These are phyloP conservation scores for Cucurbita maxima DNA, from an alignment of 306 rosid genomes.

Conservation along the genomic window DNA sequence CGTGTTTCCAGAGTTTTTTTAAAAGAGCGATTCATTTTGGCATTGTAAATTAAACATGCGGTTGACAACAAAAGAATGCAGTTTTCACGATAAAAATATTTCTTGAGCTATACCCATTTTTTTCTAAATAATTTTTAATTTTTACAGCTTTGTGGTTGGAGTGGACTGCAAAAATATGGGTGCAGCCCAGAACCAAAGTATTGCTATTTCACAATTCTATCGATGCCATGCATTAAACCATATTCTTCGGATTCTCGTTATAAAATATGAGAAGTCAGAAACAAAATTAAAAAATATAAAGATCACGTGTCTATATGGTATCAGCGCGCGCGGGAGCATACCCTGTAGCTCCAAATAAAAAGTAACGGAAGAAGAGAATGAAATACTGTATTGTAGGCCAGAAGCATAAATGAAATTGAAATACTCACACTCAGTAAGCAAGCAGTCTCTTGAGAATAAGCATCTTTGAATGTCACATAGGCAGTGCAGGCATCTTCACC, in stretches of 20 bases:
- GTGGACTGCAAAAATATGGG: too few relatives aligned
- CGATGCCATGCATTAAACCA: background rate
- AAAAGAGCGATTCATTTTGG: background rate
- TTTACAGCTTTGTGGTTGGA: too few relatives aligned
- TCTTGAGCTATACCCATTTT: too few relatives aligned
- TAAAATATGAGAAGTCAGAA: background rate
- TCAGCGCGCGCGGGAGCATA: background rate
- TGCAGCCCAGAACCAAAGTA: too few relatives aligned
- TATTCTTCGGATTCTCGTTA: background rate
- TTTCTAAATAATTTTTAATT: too few relatives aligned
- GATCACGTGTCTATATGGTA: background rate
- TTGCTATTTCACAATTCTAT: background rate
- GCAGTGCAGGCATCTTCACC: slow-evolving; percentile 74
- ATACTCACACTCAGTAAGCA: slow-evolving; percentile 83
- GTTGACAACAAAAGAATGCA: background rate
- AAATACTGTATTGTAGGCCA: background rate
- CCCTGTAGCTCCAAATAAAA: background rate
- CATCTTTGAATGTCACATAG: slow-evolving; percentile 76
- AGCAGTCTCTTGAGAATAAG: slow-evolving; percentile 81
- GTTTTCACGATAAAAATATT: background rate
- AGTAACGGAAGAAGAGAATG: background rate
- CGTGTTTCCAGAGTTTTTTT: background rate
- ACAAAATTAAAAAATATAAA: background rate
- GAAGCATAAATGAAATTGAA: background rate
- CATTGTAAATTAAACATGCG: background rate